phyloP scores from a whole-genome alignment of 2,329 filamentous ascomycete species.

The Fusarium armeniacum region DNA sequence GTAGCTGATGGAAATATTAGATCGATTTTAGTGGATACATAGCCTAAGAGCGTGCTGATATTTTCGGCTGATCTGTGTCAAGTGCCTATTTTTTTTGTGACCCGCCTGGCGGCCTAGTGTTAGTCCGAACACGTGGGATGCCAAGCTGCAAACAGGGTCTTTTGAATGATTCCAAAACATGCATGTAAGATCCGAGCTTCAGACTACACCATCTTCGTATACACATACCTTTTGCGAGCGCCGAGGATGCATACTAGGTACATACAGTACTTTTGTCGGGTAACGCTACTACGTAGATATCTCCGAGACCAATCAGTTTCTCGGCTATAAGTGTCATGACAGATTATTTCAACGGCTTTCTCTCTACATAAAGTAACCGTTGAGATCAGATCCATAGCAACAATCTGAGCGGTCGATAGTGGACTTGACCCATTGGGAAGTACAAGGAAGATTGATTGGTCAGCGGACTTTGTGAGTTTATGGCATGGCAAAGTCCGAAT shows the following conservation, averaged over 20 bases:
- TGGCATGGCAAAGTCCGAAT: slow-evolving; percentile 42
- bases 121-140: slow-evolving; percentile 4
- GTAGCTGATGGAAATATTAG: too few relatives aligned
- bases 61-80: too few relatives aligned
- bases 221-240: not conserved
- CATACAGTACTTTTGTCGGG: not conserved
- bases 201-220: not conserved
- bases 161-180: slow-evolving; percentile 19
- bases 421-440: slow-evolving; percentile 17
- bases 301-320: not conserved
- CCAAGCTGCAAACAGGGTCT: slow-evolving; percentile 5
- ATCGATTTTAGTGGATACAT: too few relatives aligned
- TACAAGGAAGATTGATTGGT: slow-evolving; percentile 35
- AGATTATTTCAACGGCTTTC: not conserved
- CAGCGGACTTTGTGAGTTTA: slow-evolving; percentile 14
- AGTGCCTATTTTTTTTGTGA: too few relatives aligned
- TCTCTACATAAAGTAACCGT: not conserved
- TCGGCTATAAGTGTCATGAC: not conserved
- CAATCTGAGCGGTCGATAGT: slow-evolving; percentile 12
- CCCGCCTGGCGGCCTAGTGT: not conserved
- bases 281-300: not conserved
- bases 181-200: slow-evolving; percentile 6
- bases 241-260: not conserved
- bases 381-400: slow-evolving; percentile 1
- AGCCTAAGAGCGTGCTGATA: too few relatives aligned